phyloP scores from a whole-genome alignment of 2,329 filamentous ascomycete genomes.

The Triangularia setosa region DNA sequence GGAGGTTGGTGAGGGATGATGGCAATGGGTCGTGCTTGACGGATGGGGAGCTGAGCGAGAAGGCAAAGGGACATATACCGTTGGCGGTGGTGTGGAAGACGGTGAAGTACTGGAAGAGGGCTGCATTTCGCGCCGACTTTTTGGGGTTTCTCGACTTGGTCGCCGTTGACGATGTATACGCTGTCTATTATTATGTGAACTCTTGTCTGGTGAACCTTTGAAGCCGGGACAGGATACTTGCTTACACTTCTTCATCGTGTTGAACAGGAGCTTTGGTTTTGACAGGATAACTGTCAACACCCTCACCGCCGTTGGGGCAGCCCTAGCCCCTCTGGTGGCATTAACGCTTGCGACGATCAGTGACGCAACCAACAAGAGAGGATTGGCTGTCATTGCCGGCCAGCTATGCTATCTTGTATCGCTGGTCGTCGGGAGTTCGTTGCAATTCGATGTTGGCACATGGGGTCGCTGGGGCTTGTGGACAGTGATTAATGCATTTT shows the following conservation, averaged over 20 bases:
- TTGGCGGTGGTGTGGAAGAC: slow-evolving; percentile 41
- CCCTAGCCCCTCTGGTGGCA: no score
- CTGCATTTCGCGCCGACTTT: slow-evolving; percentile 47
- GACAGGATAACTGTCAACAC: no score
- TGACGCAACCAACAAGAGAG: no score
- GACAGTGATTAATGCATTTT: slow-evolving; percentile 48
- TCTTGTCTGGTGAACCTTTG: neutral
- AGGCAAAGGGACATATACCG: slow-evolving; percentile 35
- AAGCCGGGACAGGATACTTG: neutral
- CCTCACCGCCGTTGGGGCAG: no score
- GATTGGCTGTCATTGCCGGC: no score
- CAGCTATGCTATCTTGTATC: no score
- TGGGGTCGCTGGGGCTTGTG: slow-evolving; percentile 49
- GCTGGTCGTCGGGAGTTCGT: no score
- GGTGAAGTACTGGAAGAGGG: slow-evolving; percentile 40
- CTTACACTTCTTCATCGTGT: no score
- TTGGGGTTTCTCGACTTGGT: slow-evolving; percentile 50
- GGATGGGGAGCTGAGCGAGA: slow-evolving; percentile 43
- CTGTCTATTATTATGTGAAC: slow-evolving; percentile 41
- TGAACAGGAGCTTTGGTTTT: no score
- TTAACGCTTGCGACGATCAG: no score
- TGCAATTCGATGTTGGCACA: slow-evolving; percentile 34
- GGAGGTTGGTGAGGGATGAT: no score
- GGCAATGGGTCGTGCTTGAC: slow-evolving; percentile 31
- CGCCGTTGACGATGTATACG: slow-evolving; percentile 48